Evolutionary conservation across 768 basidiomycete genomes (phyloP).

Genomic region (Tylopilus intermedius): DNA sequence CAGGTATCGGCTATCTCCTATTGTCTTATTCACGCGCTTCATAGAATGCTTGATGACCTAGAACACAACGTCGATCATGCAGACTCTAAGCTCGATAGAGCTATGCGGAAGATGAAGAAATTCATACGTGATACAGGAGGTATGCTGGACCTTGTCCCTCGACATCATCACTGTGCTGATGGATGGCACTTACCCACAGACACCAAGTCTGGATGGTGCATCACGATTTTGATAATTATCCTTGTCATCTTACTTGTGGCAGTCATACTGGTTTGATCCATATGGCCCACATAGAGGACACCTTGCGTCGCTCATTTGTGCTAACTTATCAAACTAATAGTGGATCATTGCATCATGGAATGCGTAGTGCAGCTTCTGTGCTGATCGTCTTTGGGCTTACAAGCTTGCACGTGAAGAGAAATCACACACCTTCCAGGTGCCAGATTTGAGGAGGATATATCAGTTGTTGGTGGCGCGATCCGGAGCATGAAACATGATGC

Average conservation of each 20-base stretch:
- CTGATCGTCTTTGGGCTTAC: not conserved
- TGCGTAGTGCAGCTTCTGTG: not conserved
- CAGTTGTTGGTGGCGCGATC: not conserved
- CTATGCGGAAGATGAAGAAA: constrained; percentile 65
- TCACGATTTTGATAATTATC: constrained; percentile 77
- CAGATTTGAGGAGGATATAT: not conserved
- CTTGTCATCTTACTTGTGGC: constrained; percentile 71
- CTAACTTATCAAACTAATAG: constrained; percentile 17
- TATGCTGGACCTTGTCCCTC: constrained; percentile 11
- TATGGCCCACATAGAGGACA: constrained; percentile 4
- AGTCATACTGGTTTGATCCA: constrained; percentile 64
- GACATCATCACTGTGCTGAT: not conserved
- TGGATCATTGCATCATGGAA: not conserved
- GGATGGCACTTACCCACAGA: constrained; percentile 38
- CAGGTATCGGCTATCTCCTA: not conserved
- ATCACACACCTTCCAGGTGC: not conserved
- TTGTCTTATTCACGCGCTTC: not conserved
- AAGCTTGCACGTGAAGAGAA: not conserved
- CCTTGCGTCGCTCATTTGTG: constrained; percentile 3
- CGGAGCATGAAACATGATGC: constrained; percentile 1
- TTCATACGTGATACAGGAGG: constrained; percentile 86
- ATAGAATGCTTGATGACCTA: constrained; percentile 76
- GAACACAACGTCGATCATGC: constrained; percentile 69
- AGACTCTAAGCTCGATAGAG: constrained; percentile 50
- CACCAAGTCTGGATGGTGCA: constrained; percentile 86